These are phyloP conservation scores for Phytopythium chamaehyphon DNA, from an alignment of 352 stramenopile genomes.

Conservation along the genomic window DNA sequence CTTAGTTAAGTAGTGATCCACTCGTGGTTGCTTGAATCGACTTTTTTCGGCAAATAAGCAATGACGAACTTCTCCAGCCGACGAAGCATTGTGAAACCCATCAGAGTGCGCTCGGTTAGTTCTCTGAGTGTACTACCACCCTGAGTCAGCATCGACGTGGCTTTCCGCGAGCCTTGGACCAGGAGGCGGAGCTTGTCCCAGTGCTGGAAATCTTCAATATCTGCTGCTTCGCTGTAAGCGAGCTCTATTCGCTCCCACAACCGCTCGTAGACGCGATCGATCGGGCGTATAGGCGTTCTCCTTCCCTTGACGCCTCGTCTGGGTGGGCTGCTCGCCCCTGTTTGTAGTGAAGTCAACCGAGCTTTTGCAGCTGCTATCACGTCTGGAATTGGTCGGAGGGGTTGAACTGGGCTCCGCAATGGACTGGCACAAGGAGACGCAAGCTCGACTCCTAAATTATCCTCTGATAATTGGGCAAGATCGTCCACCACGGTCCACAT, in stretches of 20 bases:
- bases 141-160: background rate
- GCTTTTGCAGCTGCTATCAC: background rate
- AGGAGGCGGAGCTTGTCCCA: background rate
- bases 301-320: background rate
- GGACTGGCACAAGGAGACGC: background rate
- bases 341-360: background rate
- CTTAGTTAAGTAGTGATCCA: no score
- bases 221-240: background rate
- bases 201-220: background rate
- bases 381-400: background rate
- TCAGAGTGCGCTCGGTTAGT: background rate
- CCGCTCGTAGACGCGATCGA: background rate
- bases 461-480: background rate
- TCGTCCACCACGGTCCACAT: slow-evolving; percentile 2
- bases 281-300: background rate
- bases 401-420: background rate
- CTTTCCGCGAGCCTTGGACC: background rate
- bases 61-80: slow-evolving; percentile 3
- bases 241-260: slow-evolving; percentile 1
- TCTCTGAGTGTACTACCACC: background rate
- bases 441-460: background rate
- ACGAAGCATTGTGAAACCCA: background rate
- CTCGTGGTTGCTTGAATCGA: no score
- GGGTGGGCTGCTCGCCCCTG: background rate
- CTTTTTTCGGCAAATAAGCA: background rate